Percentiles rank a stretch among this genome's conserved stretches.
Conservation (phyloP, 441 rosid genomes). For the Aquilaria agallochum region DNA sequence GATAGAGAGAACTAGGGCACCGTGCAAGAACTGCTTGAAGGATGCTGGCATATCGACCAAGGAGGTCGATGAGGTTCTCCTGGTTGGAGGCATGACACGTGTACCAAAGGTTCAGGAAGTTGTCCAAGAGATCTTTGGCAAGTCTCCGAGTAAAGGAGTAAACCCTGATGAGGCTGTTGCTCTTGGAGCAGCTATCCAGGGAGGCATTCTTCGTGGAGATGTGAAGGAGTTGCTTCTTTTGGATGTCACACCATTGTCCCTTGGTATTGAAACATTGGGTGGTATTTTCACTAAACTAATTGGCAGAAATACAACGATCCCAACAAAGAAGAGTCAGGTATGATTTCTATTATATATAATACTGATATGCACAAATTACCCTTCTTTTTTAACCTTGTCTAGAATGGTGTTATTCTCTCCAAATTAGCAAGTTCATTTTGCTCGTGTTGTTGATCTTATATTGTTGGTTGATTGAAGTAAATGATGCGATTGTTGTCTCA, state of each 20-base stretch:
- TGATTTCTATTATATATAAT: neutral
- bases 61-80: conserved; percentile 90
- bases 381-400: neutral
- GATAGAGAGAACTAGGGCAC: conserved; percentile 83
- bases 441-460: neutral
- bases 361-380: neutral
- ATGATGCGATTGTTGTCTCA: no score
- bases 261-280: conserved; percentile 96
- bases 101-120: conserved; percentile 90
- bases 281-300: conserved; percentile 90
- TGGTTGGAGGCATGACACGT: conserved; percentile 98
- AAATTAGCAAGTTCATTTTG: neutral
- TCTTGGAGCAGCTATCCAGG: conserved; percentile 96
- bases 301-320: conserved; percentile 86
- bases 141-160: conserved; percentile 91
- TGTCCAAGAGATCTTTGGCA: conserved; percentile 79
- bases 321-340: conserved; percentile 99
- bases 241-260: conserved; percentile 94
- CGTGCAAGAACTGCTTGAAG: conserved; percentile 85
- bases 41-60: conserved; percentile 80
- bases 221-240: conserved; percentile 86
- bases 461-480: no score
- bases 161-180: conserved; percentile 99
- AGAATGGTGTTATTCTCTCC: neutral
- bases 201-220: conserved; percentile 96